Evolutionary conservation across 2,329 filamentous ascomycete genomes (phyloP), one percentile per base, ranked within the genome.

Genomic region (Amauroascus niger): DNA sequence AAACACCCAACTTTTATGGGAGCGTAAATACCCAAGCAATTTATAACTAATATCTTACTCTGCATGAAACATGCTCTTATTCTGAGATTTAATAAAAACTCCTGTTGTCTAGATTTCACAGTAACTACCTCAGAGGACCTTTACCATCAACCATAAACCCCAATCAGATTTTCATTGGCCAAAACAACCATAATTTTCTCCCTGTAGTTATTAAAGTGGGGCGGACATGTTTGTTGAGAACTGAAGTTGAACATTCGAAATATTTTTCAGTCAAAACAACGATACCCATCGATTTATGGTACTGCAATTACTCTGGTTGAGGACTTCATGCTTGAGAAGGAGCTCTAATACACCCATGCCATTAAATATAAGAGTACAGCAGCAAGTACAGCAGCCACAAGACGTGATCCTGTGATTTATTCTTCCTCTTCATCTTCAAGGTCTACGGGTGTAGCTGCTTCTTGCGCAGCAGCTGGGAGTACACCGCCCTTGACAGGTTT

Each of bases 391-490:
- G 24, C 33, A 45, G n/a, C n/a, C n/a, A n/a, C n/a, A n/a, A n/a
- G n/a, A n/a, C n/a, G n/a, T n/a, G n/a, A n/a, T n/a, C n/a, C n/a
- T n/a, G n/a, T n/a, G 5, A 41, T 59, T 56, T 62, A 61, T 35
- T 64, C 56, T 41, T 64, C 59, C 53, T 69, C 64, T 26, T 62
- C 64, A 53, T 57, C 63, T 53, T 66, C 64, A 39, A 65, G 62
- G 57, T 72, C 70, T 45, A 65, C 65, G 28, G 63, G 57, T 1
- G 62, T 62, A 55, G 67, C 62, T 54, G 69, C 66, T 4, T 57
- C 58, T 2, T 56, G 58, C 22, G 35, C 46, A 8, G 35, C 32
- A 26, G 4, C 13, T 22, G 18, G 46, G 48, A n/a, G 40, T 18
- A 30, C 30, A 14, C 37, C 18, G 3, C 30, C 33, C 44, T 54